A percentile compares a stretch with the other conserved stretches of the same genome.
Conservation (phyloP, 805 yeast species). For the Yamadazyma laniorum region DNA sequence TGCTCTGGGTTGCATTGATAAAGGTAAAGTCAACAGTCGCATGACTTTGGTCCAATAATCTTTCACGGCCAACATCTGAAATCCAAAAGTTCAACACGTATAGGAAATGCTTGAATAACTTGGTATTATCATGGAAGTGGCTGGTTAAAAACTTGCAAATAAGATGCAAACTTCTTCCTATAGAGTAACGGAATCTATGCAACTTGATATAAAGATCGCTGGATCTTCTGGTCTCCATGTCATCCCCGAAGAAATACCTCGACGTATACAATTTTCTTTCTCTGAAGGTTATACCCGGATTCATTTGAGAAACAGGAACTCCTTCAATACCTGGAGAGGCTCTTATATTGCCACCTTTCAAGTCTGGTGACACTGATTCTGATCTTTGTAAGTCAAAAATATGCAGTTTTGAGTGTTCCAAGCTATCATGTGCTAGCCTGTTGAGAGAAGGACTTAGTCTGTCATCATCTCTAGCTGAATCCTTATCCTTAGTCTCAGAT, state of each 20-base stretch:
- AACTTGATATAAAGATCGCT: conserved; percentile 38
- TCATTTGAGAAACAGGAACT: conserved; percentile 46
- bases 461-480: background rate
- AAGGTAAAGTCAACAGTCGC: conserved; percentile 55
- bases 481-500: conserved; percentile 19
- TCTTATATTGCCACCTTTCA: conserved; percentile 36
- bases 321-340: conserved; percentile 48
- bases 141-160: conserved; percentile 47
- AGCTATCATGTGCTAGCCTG: conserved; percentile 3
- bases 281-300: conserved; percentile 54
- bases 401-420: conserved; percentile 6
- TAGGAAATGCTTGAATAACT: conserved; percentile 58
- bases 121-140: conserved; percentile 61
- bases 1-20: conserved; percentile 57
- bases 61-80: conserved; percentile 74
- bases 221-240: conserved; percentile 42
- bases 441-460: background rate
- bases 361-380: conserved; percentile 15
- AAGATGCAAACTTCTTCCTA: conserved; percentile 65
- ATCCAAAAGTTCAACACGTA: conserved; percentile 74
- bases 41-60: conserved; percentile 56
- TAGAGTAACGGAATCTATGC: conserved; percentile 57
- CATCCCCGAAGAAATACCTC: conserved; percentile 62
- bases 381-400: conserved; percentile 13
- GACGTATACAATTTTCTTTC: conserved; percentile 62